Evolutionary conservation across 805 yeast species (phyloP).

Genomic region (Candida xiaguanensis): DNA sequence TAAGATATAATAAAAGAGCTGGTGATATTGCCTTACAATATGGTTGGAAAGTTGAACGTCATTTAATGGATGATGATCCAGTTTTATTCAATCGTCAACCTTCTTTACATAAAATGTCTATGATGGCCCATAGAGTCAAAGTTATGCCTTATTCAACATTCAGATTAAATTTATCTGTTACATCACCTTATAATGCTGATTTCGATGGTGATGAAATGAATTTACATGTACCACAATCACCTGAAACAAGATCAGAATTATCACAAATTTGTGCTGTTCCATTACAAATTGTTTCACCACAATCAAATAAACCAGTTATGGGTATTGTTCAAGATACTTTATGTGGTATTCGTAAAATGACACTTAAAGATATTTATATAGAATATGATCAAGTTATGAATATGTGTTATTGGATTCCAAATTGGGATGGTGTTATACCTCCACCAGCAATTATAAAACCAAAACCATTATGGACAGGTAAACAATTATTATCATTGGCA

Average conservation of each 20-base stretch:
- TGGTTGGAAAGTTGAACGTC: slow-evolving; percentile 99
- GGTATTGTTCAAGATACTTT: slow-evolving; percentile 99
- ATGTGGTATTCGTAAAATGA: slow-evolving; percentile 95
- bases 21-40: slow-evolving; percentile 97
- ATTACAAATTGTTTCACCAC: slow-evolving; percentile 95
- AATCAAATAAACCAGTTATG: slow-evolving; percentile 98
- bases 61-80: slow-evolving; percentile 95
- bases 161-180: slow-evolving; percentile 92
- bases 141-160: slow-evolving; percentile 99
- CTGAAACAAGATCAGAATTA: slow-evolving; percentile 95
- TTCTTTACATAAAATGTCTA: slow-evolving; percentile 97
- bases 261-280: slow-evolving; percentile 97
- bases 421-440: slow-evolving; percentile 98
- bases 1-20: slow-evolving; percentile 94
- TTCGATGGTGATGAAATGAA: slow-evolving; percentile 99
- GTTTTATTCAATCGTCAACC: slow-evolving; percentile 99
- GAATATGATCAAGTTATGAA: slow-evolving; percentile 95
- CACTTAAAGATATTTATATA: slow-evolving; percentile 81
- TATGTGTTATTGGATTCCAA: slow-evolving; percentile 95
- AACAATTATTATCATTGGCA: slow-evolving; percentile 86
- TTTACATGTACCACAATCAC: slow-evolving; percentile 97
- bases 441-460: slow-evolving; percentile 93
- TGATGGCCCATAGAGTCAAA: slow-evolving; percentile 99
- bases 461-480: slow-evolving; percentile 96
- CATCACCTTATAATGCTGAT: slow-evolving; percentile 99